Evolutionary conservation across 371 early-diverging fungal species (phyloP).

Genomic region (Lichtheimia hyalospora): DNA sequence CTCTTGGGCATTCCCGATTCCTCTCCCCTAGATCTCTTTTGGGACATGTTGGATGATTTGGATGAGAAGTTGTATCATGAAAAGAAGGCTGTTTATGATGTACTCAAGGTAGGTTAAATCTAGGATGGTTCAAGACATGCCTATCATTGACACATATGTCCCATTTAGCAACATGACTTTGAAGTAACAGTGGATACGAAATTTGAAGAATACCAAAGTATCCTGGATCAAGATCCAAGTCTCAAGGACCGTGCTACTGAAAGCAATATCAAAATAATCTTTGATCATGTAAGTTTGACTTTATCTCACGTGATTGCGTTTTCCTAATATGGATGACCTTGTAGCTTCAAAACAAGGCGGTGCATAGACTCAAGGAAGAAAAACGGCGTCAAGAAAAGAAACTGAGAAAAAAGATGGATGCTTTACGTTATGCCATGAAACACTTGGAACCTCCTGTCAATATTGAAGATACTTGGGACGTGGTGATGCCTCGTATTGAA

Average conservation of each 20-base stretch:
- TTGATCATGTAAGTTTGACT: constrained; percentile 25
- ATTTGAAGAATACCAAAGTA: constrained; percentile 45
- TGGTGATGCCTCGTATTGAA: constrained; percentile 55
- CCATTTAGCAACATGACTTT: constrained; percentile 37
- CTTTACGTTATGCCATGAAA: constrained; percentile 71
- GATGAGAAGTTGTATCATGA: constrained; percentile 75
- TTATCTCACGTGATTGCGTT: too few relatives aligned
- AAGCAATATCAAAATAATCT: constrained; percentile 41
- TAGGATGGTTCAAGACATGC: neutral
- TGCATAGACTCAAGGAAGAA: constrained; percentile 69
- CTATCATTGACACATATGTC: neutral
- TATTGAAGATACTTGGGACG: constrained; percentile 69
- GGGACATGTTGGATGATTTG: constrained; percentile 82
- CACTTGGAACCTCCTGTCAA: constrained; percentile 61
- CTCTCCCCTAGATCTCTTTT: constrained; percentile 88
- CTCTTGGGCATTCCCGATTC: constrained; percentile 86
- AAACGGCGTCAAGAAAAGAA: constrained; percentile 69
- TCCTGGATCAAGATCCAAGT: constrained; percentile 32
- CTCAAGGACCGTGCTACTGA: constrained; percentile 17
- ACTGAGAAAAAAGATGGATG: constrained; percentile 71
- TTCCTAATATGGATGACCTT: neutral
- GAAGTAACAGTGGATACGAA: constrained; percentile 53
- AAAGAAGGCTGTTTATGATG: constrained; percentile 66
- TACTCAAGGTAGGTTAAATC: constrained; percentile 41
- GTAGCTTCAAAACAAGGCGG: constrained; percentile 56